These are phyloP conservation scores for Fulvia fulva DNA, from an alignment of 2,329 filamentous ascomycete genomes.

Conservation along the genomic window DNA sequence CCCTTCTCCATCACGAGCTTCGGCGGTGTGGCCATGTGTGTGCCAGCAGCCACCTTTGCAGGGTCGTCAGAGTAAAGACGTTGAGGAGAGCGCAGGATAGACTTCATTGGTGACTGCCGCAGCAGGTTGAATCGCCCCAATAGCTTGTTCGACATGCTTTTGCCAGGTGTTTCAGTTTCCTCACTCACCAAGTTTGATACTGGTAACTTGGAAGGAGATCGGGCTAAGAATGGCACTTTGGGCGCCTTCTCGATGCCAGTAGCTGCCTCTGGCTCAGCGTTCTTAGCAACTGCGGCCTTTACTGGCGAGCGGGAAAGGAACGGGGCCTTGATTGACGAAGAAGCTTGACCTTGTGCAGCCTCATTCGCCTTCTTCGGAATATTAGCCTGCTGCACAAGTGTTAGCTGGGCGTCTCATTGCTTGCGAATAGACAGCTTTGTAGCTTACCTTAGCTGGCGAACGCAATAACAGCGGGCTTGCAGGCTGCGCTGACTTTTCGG, in stretches of 20 bases:
- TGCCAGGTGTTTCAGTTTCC: conserved; percentile 28
- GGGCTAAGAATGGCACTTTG: conserved; percentile 29
- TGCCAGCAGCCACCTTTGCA: conserved; percentile 56
- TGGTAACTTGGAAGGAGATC: conserved; percentile 32
- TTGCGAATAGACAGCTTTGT: not conserved
- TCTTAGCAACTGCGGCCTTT: conserved; percentile 26
- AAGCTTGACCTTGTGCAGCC: not conserved
- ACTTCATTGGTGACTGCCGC: conserved; percentile 54
- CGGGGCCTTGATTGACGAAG: conserved; percentile 19
- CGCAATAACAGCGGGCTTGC: conserved; percentile 26
- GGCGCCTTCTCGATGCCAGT: not conserved
- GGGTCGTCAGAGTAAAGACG: conserved; percentile 58
- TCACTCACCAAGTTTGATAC: conserved; percentile 4
- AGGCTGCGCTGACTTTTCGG: conserved; percentile 15
- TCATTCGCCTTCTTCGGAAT: conserved; percentile 8
- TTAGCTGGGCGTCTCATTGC: not conserved
- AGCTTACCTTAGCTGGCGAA: conserved; percentile 21
- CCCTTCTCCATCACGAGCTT: conserved; percentile 17
- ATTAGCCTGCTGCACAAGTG: not conserved
- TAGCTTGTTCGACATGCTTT: conserved; percentile 32
- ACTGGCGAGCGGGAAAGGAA: conserved; percentile 28
- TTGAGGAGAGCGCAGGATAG: conserved; percentile 59
- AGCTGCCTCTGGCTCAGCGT: conserved; percentile 14
- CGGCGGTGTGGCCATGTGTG: conserved; percentile 49
- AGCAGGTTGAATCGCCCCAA: conserved; percentile 47